Evolutionary conservation across 202 grass and related monocot genomes (phyloP).

Genomic region (Schoenoplectus tabernaemontani): DNA sequence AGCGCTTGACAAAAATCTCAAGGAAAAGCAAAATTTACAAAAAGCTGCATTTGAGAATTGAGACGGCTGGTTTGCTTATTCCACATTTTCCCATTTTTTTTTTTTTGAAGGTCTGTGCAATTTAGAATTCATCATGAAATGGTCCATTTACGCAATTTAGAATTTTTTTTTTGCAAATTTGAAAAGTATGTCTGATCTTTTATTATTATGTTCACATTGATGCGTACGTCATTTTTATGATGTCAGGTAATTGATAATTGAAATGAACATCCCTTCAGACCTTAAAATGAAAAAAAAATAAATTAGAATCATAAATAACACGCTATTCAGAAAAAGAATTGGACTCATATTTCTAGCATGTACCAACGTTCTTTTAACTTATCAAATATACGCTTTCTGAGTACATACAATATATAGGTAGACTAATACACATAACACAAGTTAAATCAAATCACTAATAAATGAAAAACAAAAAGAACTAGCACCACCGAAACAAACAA

Average conservation of each 20-base stretch:
- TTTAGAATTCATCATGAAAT: too few species aligned
- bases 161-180: too few species aligned
- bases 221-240: too few species aligned
- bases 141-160: too few species aligned
- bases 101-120: too few species aligned
- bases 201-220: too few species aligned
- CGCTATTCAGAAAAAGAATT: not conserved
- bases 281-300: too few species aligned
- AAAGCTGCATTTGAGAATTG: not conserved
- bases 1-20: not conserved
- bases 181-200: too few species aligned
- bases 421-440: slow-evolving; percentile 9
- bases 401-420: slow-evolving; percentile 20
- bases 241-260: too few species aligned
- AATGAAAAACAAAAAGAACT: slow-evolving; percentile 10
- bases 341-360: not conserved
- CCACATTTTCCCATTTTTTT: too few species aligned
- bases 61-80: too few species aligned
- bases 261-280: too few species aligned
- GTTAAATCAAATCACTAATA: slow-evolving; percentile 8
- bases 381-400: slow-evolving; percentile 12
- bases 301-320: not conserved
- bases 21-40: not conserved
- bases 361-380: not conserved
- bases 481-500: slow-evolving; percentile 1